Base-by-base conservation (phyloP, 73 alveolate species). In the Paramecium octaurelia region DNA sequence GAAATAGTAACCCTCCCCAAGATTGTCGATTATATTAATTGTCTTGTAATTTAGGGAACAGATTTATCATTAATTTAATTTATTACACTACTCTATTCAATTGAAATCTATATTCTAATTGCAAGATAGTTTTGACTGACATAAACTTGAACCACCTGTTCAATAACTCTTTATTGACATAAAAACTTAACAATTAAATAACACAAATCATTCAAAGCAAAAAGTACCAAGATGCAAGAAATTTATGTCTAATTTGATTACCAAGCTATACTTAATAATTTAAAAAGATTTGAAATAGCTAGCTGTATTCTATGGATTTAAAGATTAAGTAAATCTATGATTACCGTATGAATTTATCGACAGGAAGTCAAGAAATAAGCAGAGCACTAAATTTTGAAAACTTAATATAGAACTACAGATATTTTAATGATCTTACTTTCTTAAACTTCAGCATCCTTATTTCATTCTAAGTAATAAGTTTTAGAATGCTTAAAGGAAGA, bases 1-100 rank as follows among this genome's bases (percentile, higher is more conserved):
- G 7, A 75, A 75, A 75, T 35, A 75, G 60, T 36, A 75, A 21
- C 3, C 88, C 88, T 38, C 88, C 88, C 58, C 68, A 35, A 35
- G 60, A 16, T 38, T 35, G n/a, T 75, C 69, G 38, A 29, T 29
- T 35, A 34, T 75, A 75, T 75, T 75, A 42, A 38, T 75, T 42
- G 29, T 75, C 88, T 38, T 75, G 40, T 38, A 75, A n/a, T 75
- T 75, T 75, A 75, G 88, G 88, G 88, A 75, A 75, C 21, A 75
- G 60, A 75, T 75, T 75, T 21, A 75, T 75, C 58, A 75, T 75
- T 64, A 64, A 75, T 75, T 21, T 54, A 54, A 54, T 54, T 54
- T 54, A 54, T 54, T 75, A 12, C 38, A 64, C n/a, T 4, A 5
- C 14, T 54, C 14, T 54, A 54, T 54, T 54, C 31, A 4, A 54